phyloP scores from a whole-genome alignment of 2,329 filamentous ascomycete species.

The Xylariaceae sp. region DNA sequence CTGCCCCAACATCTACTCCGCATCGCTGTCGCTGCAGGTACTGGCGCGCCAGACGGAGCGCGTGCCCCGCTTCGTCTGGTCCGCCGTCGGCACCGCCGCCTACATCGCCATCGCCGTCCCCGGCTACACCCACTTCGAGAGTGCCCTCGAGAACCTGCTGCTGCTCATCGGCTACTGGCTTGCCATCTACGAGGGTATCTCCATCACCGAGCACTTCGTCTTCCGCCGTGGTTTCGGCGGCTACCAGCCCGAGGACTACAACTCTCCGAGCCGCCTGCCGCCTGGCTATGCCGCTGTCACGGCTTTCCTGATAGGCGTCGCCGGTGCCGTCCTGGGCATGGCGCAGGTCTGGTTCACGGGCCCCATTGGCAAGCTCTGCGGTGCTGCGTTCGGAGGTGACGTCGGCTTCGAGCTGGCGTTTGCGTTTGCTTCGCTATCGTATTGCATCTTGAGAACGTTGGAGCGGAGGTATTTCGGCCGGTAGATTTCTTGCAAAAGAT shows the following conservation, averaged over 20 bases:
- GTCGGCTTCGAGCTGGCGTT: conserved; percentile 29
- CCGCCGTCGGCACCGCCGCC: conserved; percentile 52
- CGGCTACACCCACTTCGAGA: conserved; percentile 60
- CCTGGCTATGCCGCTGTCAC: conserved; percentile 56
- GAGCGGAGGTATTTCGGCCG: conserved; percentile 21
- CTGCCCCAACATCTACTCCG: conserved; percentile 67
- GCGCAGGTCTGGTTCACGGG: conserved; percentile 64
- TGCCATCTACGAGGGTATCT: conserved; percentile 64
- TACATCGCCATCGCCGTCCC: conserved; percentile 67
- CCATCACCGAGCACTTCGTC: conserved; percentile 61
- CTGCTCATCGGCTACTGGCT: conserved; percentile 66
- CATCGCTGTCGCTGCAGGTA: conserved; percentile 18
- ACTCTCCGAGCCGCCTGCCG: conserved; percentile 52
- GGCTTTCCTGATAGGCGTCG: conserved; percentile 59
- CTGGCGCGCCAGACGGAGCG: conserved; percentile 31
- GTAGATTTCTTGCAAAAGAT: neutral
- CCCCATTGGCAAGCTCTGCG: conserved; percentile 57
- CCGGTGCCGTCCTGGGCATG: conserved; percentile 65
- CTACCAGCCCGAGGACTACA: conserved; percentile 55
- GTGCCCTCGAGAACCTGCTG: conserved; percentile 66
- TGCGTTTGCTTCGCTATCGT: conserved; percentile 21
- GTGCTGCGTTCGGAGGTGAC: conserved; percentile 35
- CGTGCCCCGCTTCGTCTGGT: conserved; percentile 65
- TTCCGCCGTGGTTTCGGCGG: conserved; percentile 57
- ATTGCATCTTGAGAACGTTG: conserved; percentile 19